phyloP scores from a whole-genome alignment of 108 stramenopile genomes.

The Nannochloropsis oceanica region DNA sequence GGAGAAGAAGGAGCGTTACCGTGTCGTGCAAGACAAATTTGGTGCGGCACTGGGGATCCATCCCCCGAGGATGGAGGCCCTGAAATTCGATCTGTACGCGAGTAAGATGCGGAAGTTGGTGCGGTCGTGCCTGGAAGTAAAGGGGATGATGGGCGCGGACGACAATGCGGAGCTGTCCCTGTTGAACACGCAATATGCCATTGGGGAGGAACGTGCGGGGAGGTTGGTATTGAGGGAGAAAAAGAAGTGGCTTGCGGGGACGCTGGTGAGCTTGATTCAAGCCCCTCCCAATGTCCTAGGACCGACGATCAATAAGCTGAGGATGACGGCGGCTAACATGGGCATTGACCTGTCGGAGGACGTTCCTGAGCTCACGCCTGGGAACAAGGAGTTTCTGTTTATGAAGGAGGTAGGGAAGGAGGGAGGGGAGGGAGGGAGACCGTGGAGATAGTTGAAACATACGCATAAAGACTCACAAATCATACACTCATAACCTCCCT shows the following conservation, averaged over 20 bases:
- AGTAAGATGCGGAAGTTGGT: neutral
- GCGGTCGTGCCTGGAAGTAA: neutral
- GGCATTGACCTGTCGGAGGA: neutral
- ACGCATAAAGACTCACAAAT: too few relatives aligned
- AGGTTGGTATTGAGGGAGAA: neutral
- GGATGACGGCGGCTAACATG: neutral
- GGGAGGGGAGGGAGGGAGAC: neutral
- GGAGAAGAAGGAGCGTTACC: neutral
- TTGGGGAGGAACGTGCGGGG: neutral
- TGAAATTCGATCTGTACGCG: neutral
- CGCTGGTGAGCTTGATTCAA: neutral
- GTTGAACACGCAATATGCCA: neutral
- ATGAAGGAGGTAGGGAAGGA: neutral
- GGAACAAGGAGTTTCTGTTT: neutral
- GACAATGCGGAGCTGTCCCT: neutral
- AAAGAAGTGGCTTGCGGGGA: neutral
- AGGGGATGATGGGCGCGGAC: neutral
- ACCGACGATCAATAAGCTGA: neutral
- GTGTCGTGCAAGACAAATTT: neutral
- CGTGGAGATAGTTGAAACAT: too few relatives aligned
- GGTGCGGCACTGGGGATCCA: neutral
- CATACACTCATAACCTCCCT: too few relatives aligned
- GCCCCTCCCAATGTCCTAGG: neutral
- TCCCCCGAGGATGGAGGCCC: neutral
- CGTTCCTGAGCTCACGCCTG: neutral